Conservation (phyloP, 768 basidiomycete species). For the Lactarius psammicola region DNA sequence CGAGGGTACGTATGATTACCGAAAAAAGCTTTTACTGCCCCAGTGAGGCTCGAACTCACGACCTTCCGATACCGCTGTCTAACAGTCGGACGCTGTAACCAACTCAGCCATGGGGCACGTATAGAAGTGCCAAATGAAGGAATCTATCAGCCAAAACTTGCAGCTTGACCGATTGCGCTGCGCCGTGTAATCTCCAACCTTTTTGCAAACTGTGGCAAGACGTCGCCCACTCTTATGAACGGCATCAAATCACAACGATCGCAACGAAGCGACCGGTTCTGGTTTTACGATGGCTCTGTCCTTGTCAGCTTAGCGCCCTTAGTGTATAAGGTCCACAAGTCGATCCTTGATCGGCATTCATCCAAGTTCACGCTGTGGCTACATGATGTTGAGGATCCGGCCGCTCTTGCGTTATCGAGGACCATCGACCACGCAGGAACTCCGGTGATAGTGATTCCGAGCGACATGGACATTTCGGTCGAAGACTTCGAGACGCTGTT, state of each 20-base stretch:
- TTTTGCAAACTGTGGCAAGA: neutral
- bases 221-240: conserved; percentile 4
- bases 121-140: neutral
- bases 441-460: conserved; percentile 38
- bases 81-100: conserved; percentile 53
- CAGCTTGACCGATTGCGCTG: neutral
- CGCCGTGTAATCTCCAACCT: neutral
- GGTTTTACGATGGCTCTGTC: conserved; percentile 67
- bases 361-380: conserved; percentile 31
- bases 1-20: neutral
- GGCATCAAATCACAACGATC: neutral
- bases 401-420: conserved; percentile 1
- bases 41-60: conserved; percentile 55
- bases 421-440: conserved; percentile 6
- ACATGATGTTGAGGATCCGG: conserved; percentile 1
- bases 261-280: conserved; percentile 33
- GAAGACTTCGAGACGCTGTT: conserved; percentile 57
- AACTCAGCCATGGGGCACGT: conserved; percentile 52
- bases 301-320: conserved; percentile 46
- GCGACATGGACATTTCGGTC: conserved; percentile 39
- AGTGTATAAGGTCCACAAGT: conserved; percentile 57
- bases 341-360: conserved; percentile 54
- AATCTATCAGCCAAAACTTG: neutral
- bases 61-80: conserved; percentile 43
- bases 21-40: conserved; percentile 39